Base-by-base conservation (phyloP, 2,329 filamentous ascomycete genomes). In the Ascochyta clinopodiicola region DNA sequence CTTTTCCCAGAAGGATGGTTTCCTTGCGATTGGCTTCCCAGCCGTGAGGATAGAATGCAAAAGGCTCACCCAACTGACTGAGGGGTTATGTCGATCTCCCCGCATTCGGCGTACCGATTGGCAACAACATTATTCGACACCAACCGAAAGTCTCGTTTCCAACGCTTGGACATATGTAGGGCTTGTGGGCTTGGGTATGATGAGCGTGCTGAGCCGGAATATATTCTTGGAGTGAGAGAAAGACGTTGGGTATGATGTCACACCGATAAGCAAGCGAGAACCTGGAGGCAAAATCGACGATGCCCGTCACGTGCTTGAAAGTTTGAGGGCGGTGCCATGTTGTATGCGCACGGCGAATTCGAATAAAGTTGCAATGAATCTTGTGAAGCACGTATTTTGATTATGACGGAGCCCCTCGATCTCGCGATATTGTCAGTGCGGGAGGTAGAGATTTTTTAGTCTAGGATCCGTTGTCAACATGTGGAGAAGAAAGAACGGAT, bases 341-440 rank as follows among this genome's bases (percentile, higher is more conserved):
- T 12, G 35, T 32, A 25, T 35, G 36, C 12, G 19, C 25, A 36
- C 29, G 27, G 39, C n/a, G 15, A 24, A 7, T 54, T 8, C 6
- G 5, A 25, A 3, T n/a, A 19, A 19, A 10, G 4, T 40, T 17
- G 35, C 29, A 27, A 44, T 24, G 22, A 24, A 29, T 4, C 34
- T 40, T 22, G 17, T 37, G 8, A 29, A 29, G 27, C 27, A 29
- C 4, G 27, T 29, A 29, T 4, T 7, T 29, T 9, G 25, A 8
- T 2, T 8, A 8, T 29, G 25, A 29, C 24, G 32, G 15, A 34
- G 13, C 24, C n/a, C 6, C 13, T 21, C 52, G 44, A 50, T 37
- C 37, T 56, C 51, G 53, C 44, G 21, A 37, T 56, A 48, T 56
- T 50, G 27, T 47, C 44, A 58, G 35, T 47, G 42, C 43, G 22